Conservation (phyloP, 2,329 filamentous ascomycete genomes). For the Neofusicoccum cordaticola region DNA sequence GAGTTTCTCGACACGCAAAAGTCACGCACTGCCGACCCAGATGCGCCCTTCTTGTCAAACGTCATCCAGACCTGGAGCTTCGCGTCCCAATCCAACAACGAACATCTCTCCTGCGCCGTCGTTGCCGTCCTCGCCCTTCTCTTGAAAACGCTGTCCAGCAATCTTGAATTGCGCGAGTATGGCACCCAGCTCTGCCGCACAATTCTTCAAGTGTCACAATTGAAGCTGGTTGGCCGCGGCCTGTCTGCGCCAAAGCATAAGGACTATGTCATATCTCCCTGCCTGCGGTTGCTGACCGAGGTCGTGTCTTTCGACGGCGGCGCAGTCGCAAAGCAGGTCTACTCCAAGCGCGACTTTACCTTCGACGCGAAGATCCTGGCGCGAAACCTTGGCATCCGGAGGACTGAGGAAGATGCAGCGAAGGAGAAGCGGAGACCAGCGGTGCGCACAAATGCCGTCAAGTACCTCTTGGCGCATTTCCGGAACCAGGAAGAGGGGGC, state of each 20-base stretch:
- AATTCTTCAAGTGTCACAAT: constrained; percentile 74
- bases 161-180: constrained; percentile 70
- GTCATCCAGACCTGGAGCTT: constrained; percentile 87
- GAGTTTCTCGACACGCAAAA: constrained; percentile 66
- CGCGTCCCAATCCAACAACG: constrained; percentile 74
- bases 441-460: constrained; percentile 76
- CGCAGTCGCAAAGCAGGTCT: constrained; percentile 71
- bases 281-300: constrained; percentile 80
- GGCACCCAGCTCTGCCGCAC: constrained; percentile 78
- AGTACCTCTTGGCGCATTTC: constrained; percentile 75
- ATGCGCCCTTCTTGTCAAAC: constrained; percentile 67
- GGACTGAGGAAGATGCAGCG: constrained; percentile 49
- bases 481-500: constrained; percentile 73
- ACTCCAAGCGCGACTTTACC: constrained; percentile 73
- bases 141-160: constrained; percentile 71
- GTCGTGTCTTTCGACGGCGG: constrained; percentile 85
- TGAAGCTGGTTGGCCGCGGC: constrained; percentile 76
- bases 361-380: constrained; percentile 69
- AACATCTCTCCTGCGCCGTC: constrained; percentile 75
- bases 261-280: constrained; percentile 85
- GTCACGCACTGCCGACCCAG: constrained; percentile 48
- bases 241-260: constrained; percentile 78
- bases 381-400: constrained; percentile 73
- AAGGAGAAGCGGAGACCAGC: constrained; percentile 72
- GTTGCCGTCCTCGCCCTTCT: constrained; percentile 79